Evolutionary conservation across 306 rosid species (phyloP).

Genomic region (Cucumis hystrix): DNA sequence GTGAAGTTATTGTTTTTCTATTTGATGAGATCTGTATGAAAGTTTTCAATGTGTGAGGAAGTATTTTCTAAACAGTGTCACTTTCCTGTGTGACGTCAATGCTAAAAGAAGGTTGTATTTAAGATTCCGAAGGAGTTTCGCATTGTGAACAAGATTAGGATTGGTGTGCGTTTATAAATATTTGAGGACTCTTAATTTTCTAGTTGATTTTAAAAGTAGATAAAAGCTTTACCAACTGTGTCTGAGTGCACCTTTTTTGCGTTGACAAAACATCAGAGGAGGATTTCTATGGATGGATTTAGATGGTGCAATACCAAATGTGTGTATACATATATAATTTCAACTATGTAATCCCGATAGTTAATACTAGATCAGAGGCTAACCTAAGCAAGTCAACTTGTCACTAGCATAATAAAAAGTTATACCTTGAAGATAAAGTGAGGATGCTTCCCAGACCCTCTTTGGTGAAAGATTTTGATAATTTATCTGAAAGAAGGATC

Average conservation of each 20-base stretch:
- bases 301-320: background rate
- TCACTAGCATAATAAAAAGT: background rate
- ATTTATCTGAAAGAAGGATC: background rate
- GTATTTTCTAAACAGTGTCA: background rate
- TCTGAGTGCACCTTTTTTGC: background rate
- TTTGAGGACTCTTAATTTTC: background rate
- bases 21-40: background rate
- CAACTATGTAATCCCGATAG: background rate
- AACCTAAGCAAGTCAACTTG: background rate
- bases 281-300: background rate
- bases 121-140: background rate
- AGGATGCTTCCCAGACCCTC: background rate
- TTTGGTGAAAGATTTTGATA: background rate
- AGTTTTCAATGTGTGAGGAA: background rate
- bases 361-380: background rate
- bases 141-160: background rate
- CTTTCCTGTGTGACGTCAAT: background rate
- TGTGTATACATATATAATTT: background rate
- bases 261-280: background rate
- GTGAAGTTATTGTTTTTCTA: background rate
- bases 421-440: background rate
- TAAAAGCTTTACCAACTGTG: background rate
- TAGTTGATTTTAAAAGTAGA: background rate
- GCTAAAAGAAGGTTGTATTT: background rate
- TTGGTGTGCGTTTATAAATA: background rate